Conservation (phyloP, 2,329 filamentous ascomycete genomes). For the Fusarium subglutinans region DNA sequence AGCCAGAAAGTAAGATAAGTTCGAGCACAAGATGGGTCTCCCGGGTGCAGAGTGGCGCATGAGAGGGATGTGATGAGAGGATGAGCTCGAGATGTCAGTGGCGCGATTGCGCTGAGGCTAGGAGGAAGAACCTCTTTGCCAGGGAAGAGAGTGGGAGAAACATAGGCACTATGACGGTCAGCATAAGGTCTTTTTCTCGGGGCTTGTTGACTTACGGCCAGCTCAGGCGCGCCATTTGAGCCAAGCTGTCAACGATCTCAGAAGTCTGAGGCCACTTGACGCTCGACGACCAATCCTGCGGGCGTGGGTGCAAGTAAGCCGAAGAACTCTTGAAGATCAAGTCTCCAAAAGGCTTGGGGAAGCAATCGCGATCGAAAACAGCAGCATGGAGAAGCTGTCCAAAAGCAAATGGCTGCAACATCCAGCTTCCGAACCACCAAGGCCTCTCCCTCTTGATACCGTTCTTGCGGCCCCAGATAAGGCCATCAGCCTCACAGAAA, state of each 20-base stretch:
- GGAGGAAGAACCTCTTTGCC: slow-evolving; percentile 71
- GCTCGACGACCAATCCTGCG: slow-evolving; percentile 71
- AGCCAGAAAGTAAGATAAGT: slow-evolving; percentile 91
- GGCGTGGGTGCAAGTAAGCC: slow-evolving; percentile 80
- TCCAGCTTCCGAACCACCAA: slow-evolving; percentile 87
- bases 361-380: slow-evolving; percentile 80
- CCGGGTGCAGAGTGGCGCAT: slow-evolving; percentile 88
- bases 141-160: slow-evolving; percentile 88
- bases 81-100: slow-evolving; percentile 85
- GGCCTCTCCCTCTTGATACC: slow-evolving; percentile 70
- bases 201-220: slow-evolving; percentile 75
- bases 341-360: slow-evolving; percentile 62
- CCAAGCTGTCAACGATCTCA: slow-evolving; percentile 82
- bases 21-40: slow-evolving; percentile 86
- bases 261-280: slow-evolving; percentile 79
- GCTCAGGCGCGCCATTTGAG: slow-evolving; percentile 79
- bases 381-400: slow-evolving; percentile 81
- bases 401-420: slow-evolving; percentile 79
- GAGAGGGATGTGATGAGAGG: slow-evolving; percentile 86
- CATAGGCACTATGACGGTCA: slow-evolving; percentile 67
- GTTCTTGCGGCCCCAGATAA: slow-evolving; percentile 68
- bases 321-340: slow-evolving; percentile 76
- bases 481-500: slow-evolving; percentile 77
- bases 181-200: not conserved
- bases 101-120: slow-evolving; percentile 73